phyloP scores from a whole-genome alignment of 1,284 basidiomycete species.

The Tylopilus sp. region DNA sequence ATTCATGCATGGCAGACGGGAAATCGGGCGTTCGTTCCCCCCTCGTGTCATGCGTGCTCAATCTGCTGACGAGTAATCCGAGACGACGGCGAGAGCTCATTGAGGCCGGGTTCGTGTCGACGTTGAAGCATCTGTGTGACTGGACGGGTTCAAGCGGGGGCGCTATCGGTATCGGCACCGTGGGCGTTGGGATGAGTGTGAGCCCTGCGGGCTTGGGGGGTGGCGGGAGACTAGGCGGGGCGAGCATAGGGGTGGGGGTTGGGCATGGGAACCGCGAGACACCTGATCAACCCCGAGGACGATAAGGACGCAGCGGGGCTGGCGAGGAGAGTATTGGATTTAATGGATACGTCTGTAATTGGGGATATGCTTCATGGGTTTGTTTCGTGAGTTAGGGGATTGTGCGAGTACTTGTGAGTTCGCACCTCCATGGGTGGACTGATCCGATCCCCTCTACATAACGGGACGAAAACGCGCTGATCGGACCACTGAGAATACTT shows the following conservation, averaged over 20 bases:
- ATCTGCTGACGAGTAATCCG: constrained; percentile 43
- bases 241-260: constrained; percentile 15
- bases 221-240: constrained; percentile 17
- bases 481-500: no score
- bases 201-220: constrained; percentile 33
- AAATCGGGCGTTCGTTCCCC: constrained; percentile 57
- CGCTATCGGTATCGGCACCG: neutral
- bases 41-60: constrained; percentile 53
- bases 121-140: constrained; percentile 49
- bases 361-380: constrained; percentile 16
- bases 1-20: constrained; percentile 52
- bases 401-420: no score
- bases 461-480: no score
- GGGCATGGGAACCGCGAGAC: constrained; percentile 18
- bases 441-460: no score
- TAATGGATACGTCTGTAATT: constrained; percentile 27
- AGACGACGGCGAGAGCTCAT: constrained; percentile 37
- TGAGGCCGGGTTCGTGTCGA: constrained; percentile 44
- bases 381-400: neutral
- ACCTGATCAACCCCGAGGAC: constrained; percentile 38
- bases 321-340: constrained; percentile 52
- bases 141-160: constrained; percentile 34
- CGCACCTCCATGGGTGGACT: no score
- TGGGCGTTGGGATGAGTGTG: constrained; percentile 24
- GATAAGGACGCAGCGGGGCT: constrained; percentile 55